phyloP scores from a whole-genome alignment of 2,329 filamentous ascomycete species.

The Neonectria ditissima region DNA sequence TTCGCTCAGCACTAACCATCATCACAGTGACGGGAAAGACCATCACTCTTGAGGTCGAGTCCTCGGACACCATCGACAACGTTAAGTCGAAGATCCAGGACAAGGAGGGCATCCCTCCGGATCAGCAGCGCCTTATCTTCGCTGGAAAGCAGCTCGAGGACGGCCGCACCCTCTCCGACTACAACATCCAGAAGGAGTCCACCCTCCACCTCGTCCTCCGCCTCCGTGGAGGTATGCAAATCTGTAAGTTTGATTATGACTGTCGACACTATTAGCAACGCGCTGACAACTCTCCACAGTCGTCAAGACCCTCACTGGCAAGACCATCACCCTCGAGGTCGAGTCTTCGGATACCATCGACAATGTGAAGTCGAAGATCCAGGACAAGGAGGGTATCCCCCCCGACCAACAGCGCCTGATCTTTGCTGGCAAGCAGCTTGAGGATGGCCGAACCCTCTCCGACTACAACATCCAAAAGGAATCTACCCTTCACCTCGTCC shows the following conservation, averaged over 20 bases:
- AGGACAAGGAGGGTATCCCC: slow-evolving; percentile 97
- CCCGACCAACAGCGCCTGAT: slow-evolving; percentile 96
- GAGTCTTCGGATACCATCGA: slow-evolving; percentile 93
- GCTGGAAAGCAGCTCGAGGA: slow-evolving; percentile 98
- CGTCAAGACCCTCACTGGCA: slow-evolving; percentile 89
- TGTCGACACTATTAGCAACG: background rate
- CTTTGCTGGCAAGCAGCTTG: slow-evolving; percentile 95
- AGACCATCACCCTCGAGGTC: slow-evolving; percentile 93
- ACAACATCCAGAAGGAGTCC: slow-evolving; percentile 72
- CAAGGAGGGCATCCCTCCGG: slow-evolving; percentile 96
- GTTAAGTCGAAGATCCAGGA: slow-evolving; percentile 99
- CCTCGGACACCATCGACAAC: slow-evolving; percentile 94
- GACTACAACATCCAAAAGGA: slow-evolving; percentile 99
- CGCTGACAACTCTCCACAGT: slow-evolving; percentile 52
- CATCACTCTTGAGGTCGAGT: slow-evolving; percentile 77
- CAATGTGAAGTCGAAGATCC: slow-evolving; percentile 97
- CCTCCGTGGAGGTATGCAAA: slow-evolving; percentile 74
- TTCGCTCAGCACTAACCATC: slow-evolving; percentile 37
- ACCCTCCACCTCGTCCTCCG: slow-evolving; percentile 82
- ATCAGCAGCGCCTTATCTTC: slow-evolving; percentile 96
- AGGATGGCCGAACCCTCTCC: slow-evolving; percentile 88
- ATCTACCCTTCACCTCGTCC: slow-evolving; percentile 84
- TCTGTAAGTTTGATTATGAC: slow-evolving; percentile 64
- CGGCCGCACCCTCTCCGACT: slow-evolving; percentile 70
- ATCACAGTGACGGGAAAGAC: slow-evolving; percentile 75